Conservation (phyloP, 768 basidiomycete species). For the Auriscalpium microsporum region DNA sequence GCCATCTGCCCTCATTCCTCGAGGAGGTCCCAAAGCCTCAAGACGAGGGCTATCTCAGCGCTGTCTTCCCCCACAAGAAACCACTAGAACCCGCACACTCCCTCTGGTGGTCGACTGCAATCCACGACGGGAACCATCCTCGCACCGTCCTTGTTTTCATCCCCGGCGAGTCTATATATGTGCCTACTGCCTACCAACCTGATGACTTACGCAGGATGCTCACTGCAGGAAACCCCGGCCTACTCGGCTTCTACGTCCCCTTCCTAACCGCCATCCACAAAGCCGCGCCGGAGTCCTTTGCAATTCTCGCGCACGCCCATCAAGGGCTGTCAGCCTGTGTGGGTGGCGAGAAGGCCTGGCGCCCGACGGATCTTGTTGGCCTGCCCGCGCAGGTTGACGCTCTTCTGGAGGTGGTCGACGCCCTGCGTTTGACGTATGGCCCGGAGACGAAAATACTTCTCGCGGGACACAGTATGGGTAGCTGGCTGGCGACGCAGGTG, state of each 20-base stretch:
- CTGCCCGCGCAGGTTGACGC: conserved; percentile 8
- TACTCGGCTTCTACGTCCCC: conserved; percentile 57
- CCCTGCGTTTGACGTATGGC: conserved; percentile 52
- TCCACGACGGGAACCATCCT: not conserved
- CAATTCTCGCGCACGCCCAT: conserved; percentile 48
- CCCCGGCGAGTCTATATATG: conserved; percentile 2
- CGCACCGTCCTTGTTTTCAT: conserved; percentile 10
- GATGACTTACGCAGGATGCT: conserved; percentile 21
- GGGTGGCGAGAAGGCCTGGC: conserved; percentile 39
- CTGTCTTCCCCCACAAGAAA: conserved; percentile 30
- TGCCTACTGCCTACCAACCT: not conserved
- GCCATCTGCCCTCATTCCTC: too few species aligned
- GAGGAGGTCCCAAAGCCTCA: too few species aligned
- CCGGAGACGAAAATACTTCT: conserved; percentile 35
- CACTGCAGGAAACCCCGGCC: conserved; percentile 43
- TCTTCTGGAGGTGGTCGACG: conserved; percentile 35
- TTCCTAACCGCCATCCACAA: conserved; percentile 50
- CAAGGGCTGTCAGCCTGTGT: conserved; percentile 22
- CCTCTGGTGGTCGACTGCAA: conserved; percentile 42
- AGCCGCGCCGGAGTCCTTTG: conserved; percentile 26
- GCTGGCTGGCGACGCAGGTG: conserved; percentile 54
- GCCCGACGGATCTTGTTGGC: not conserved
- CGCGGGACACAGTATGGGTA: conserved; percentile 63
- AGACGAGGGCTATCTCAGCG: not conserved
- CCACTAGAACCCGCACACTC: conserved; percentile 36